Evolutionary conservation across 306 rosid genomes (phyloP), one percentile per base, ranked within the genome.

Genomic region (Ormosia emarginata): DNA sequence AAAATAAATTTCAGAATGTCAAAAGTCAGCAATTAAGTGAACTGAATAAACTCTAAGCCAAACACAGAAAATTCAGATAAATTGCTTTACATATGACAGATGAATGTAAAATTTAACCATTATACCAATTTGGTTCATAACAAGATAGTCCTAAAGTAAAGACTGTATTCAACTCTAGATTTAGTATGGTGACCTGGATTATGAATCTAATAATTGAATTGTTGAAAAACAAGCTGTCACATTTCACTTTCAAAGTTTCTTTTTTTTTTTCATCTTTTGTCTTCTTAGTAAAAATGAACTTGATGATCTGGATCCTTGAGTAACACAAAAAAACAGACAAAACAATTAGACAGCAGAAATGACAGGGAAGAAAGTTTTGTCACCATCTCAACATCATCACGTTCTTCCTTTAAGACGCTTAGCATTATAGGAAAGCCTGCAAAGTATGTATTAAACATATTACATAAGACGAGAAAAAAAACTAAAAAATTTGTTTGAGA

Each of bases 361-460:
- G 70, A 71, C 2, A 74, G 32, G 67, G 44, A 83, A 69, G 80
- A 83, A 58, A 67, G 55, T 41, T 67, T 72, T 70, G 46, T 68
- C 87, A 94, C 98, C 98, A 94, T 94, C 84, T 94, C 98, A 84
- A 90, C 88, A 82, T 93, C 98, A 70, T 94, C 93, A 7, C 97
- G 94, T 70, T 94, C 98, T 88, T 94, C 97, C 83, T 89, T 94
- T 65, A 94, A 77, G 52, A 94, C 90, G 5, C 89, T 81, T 83
- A 91, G 84, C 85, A 93, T 81, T 73, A 94, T 89, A 84, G 98
- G 97, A 83, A 94, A 87, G 32, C 98, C 98, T 94, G 85, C 86
- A 84, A 78, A 71, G 64, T 49, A 34, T 46, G 77, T 59, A 52
- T 3, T 1, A 78, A 82, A 84, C 13, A 80, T 15, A 41, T 72